Base-by-base conservation (phyloP, 306 rosid genomes). In the Quillaja saponaria region DNA sequence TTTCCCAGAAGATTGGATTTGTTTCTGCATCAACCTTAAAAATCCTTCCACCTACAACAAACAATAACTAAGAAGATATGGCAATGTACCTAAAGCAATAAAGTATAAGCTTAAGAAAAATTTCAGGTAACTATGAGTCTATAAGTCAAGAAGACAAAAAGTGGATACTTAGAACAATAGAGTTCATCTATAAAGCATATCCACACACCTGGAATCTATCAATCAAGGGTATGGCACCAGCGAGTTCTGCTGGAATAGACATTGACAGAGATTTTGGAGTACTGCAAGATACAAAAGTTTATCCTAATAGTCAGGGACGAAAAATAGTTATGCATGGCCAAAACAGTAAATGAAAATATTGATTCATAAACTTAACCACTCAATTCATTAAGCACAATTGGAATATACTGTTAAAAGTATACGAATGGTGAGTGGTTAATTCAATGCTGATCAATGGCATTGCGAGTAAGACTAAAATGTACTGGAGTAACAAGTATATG, bases 1-100 rank as follows among this genome's bases (percentile, higher is more conserved):
- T 71, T 89, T 94, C 56, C 96, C 99, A 61, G 96, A 80, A 28
- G 99, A 89, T 63, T 89, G 96, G 59, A 94, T 94, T 68, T 94
- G 99, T 65, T 89, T 94, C 67, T 89, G 97, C 99, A 94, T 89
- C 55, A 76, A 50, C 72, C 85, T 94, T 47, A 94, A 61, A 72
- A 94, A 94, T 25, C 85, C 96, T n/a, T 94, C 99, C 56, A 89
- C 97, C 98, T 92, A 10, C 33, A 62, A 61, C 62, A 69, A 58
- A 70, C 39, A 46, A 62, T 6, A 54, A n/a, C 20, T 9, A 20
- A 53, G 45, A 58, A 49, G 50, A 64, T 13, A 28, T 7, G 8
- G 10, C 47, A 17, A 34, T 21, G 7, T 31, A 34, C 20, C 40
- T 10, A 63, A 61, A 60, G 44, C 53, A 38, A 63, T 49, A 20